Conservation (phyloP, 164 flowering plant species). For the Kalanchoe fedtschenkoi region DNA sequence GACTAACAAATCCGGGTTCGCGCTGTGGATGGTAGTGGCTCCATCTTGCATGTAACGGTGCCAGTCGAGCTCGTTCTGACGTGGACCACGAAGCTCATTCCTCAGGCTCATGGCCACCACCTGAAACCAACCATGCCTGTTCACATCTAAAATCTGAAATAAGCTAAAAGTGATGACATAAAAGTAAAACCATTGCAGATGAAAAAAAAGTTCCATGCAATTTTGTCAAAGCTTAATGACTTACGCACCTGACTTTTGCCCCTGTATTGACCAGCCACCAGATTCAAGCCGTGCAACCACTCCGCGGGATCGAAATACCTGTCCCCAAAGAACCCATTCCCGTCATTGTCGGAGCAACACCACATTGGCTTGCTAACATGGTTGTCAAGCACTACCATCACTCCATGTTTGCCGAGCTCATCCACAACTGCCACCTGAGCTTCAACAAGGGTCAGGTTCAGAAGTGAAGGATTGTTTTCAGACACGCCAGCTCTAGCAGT, state of each 20-base stretch:
- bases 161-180: no score
- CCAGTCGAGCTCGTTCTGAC: background rate
- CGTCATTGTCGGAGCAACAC: constrained; percentile 19
- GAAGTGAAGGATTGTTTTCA: constrained; percentile 12
- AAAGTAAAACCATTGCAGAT: no score
- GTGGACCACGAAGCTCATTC: background rate
- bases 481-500: constrained; percentile 12
- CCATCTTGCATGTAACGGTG: background rate
- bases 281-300: constrained; percentile 36
- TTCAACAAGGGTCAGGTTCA: constrained; percentile 12
- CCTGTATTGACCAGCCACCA: constrained; percentile 25
- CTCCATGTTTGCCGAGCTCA: constrained; percentile 18
- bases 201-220: background rate
- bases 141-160: background rate
- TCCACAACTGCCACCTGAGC: constrained; percentile 21
- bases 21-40: constrained; percentile 19
- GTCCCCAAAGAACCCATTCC: constrained; percentile 23
- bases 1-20: constrained; percentile 35
- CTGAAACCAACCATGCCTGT: no score
- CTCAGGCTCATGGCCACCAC: constrained; percentile 2
- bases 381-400: constrained; percentile 23
- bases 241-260: constrained; percentile 24
- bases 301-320: constrained; percentile 11
- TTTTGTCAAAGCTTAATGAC: background rate
- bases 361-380: constrained; percentile 20